These are phyloP conservation scores for Vinca major DNA, from an alignment of 305 asterid genomes.

Conservation along the genomic window DNA sequence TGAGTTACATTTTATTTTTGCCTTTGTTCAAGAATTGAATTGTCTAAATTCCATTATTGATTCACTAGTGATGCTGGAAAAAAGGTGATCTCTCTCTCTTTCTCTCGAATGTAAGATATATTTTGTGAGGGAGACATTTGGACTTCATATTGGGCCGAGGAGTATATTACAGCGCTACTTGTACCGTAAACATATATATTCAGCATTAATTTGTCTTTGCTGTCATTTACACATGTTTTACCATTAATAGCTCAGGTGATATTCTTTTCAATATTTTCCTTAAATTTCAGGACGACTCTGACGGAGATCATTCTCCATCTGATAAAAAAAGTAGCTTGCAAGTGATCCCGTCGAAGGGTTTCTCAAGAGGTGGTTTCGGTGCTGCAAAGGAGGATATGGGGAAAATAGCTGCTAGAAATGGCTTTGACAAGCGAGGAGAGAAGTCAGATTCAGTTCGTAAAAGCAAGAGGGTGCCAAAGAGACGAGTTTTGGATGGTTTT, in stretches of 20 bases:
- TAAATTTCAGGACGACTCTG: slow-evolving; percentile 50
- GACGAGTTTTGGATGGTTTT: slow-evolving; percentile 51
- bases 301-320: slow-evolving; percentile 35
- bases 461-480: slow-evolving; percentile 68
- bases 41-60: background rate
- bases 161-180: slow-evolving; percentile 10
- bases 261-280: slow-evolving; percentile 20
- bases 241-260: background rate
- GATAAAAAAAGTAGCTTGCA: slow-evolving; percentile 49
- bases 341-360: slow-evolving; percentile 55
- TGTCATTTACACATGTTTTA: slow-evolving; percentile 19
- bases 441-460: slow-evolving; percentile 64
- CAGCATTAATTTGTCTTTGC: slow-evolving; percentile 25
- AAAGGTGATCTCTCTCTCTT: background rate
- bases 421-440: slow-evolving; percentile 42
- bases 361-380: slow-evolving; percentile 38
- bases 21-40: background rate
- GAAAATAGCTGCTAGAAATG: slow-evolving; percentile 29
- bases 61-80: background rate
- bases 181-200: slow-evolving; percentile 26
- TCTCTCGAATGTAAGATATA: background rate
- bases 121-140: slow-evolving; percentile 2
- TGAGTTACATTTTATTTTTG: too few relatives aligned
- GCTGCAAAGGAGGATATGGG: slow-evolving; percentile 50
- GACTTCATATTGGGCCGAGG: background rate